Evolutionary conservation across 768 basidiomycete species (phyloP).

Genomic region (Leccinum boreale): DNA sequence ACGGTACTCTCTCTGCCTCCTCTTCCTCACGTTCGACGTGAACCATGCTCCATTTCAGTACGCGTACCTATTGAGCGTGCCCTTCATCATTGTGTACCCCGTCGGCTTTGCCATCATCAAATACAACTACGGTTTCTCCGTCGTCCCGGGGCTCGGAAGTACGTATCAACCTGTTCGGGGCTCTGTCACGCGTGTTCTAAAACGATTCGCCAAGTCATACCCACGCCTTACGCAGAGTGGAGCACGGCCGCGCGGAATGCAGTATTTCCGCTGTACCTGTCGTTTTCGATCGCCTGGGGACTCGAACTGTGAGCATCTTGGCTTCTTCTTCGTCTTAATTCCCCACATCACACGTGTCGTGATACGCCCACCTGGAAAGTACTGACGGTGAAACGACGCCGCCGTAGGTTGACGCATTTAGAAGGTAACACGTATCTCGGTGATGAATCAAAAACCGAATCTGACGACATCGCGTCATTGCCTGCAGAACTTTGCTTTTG

Average conservation of each 20-base stretch:
- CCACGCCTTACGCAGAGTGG: slow-evolving; percentile 66
- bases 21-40: not conserved
- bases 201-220: slow-evolving; percentile 39
- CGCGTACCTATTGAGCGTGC: slow-evolving; percentile 56
- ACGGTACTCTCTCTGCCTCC: slow-evolving; percentile 47
- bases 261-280: slow-evolving; percentile 63
- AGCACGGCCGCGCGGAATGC: slow-evolving; percentile 38
- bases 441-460: not conserved
- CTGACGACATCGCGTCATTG: not conserved
- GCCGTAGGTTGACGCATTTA: slow-evolving; percentile 65
- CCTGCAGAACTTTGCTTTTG: slow-evolving; percentile 78
- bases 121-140: slow-evolving; percentile 62
- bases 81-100: slow-evolving; percentile 54
- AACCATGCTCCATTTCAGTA: not conserved
- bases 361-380: not conserved
- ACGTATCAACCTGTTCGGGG: not conserved
- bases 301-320: slow-evolving; percentile 66
- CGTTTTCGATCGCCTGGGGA: slow-evolving; percentile 66
- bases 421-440: slow-evolving; percentile 49
- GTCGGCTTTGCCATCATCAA: slow-evolving; percentile 70
- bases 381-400: not conserved
- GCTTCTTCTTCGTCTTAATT: not conserved
- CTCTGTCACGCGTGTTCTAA: not conserved
- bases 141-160: slow-evolving; percentile 45
- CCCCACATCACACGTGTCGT: not conserved